These are phyloP conservation scores for Polytrichum commune DNA, from an alignment of 225 moss, liverwort and hornwort genomes.

Conservation along the genomic window DNA sequence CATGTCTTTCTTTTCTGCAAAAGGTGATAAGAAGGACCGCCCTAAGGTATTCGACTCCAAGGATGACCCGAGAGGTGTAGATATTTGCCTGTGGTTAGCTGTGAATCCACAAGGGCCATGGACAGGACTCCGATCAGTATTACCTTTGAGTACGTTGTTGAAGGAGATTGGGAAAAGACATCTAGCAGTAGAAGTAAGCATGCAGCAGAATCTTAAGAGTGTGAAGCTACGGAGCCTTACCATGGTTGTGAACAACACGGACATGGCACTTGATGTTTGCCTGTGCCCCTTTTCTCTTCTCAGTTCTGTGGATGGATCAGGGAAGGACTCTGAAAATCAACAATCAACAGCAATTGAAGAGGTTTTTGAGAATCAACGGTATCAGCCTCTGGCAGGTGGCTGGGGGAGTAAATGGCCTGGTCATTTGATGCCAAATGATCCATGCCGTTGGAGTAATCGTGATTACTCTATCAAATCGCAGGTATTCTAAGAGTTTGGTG, in stretches of 20 bases:
- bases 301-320: slow-evolving; percentile 60
- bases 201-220: slow-evolving; percentile 77
- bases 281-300: slow-evolving; percentile 86
- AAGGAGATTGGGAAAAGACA: slow-evolving; percentile 65
- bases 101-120: slow-evolving; percentile 75
- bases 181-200: slow-evolving; percentile 72
- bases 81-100: slow-evolving; percentile 85
- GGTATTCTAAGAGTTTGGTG: slow-evolving; percentile 26
- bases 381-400: slow-evolving; percentile 81
- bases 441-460: slow-evolving; percentile 83
- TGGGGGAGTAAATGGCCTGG: slow-evolving; percentile 99
- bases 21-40: slow-evolving; percentile 38
- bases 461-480: slow-evolving; percentile 68
- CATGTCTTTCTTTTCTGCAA: slow-evolving; percentile 83
- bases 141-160: slow-evolving; percentile 73
- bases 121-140: slow-evolving; percentile 80
- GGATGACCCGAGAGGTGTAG: slow-evolving; percentile 57
- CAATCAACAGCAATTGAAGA: slow-evolving; percentile 54
- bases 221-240: slow-evolving; percentile 87
- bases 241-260: slow-evolving; percentile 74
- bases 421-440: slow-evolving; percentile 89
- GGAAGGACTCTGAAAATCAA: slow-evolving; percentile 40
- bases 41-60: slow-evolving; percentile 42
- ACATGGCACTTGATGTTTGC: slow-evolving; percentile 71
- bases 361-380: slow-evolving; percentile 90